Evolutionary conservation across 2,329 filamentous ascomycete species (phyloP).

Genomic region (Colletotrichum lindemuthianum): DNA sequence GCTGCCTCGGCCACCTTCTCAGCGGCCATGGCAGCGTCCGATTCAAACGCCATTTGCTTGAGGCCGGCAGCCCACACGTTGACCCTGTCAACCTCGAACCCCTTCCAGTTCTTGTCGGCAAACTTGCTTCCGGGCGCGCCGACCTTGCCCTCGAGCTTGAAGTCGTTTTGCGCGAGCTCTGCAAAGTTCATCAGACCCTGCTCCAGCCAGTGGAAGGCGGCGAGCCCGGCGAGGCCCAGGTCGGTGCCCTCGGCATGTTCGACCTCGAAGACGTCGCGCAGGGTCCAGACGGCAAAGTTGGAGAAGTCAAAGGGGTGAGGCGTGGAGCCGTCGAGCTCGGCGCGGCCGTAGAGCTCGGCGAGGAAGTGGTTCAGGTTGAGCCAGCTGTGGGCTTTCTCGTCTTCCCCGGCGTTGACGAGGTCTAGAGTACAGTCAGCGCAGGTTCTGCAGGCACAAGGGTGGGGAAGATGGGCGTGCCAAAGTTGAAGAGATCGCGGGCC

Average conservation of each 20-base stretch:
- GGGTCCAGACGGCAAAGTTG: constrained; percentile 42
- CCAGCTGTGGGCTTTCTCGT: constrained; percentile 26
- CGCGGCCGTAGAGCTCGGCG: constrained; percentile 40
- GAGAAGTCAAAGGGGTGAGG: constrained; percentile 40
- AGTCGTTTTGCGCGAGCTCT: constrained; percentile 29
- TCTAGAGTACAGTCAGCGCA: constrained; percentile 22
- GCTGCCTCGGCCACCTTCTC: no score
- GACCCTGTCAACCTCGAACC: constrained; percentile 42
- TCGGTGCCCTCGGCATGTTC: constrained; percentile 8
- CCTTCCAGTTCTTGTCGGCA: constrained; percentile 39
- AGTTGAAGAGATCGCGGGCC: constrained; percentile 42
- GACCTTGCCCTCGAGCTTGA: constrained; percentile 30
- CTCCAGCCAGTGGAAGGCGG: constrained; percentile 38
- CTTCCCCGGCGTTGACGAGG: constrained; percentile 31
- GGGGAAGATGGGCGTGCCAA: constrained; percentile 36
- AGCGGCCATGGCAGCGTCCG: no score
- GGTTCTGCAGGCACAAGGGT: background rate
- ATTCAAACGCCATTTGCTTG: constrained; percentile 26
- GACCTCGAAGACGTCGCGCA: constrained; percentile 43
- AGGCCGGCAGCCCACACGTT: constrained; percentile 37
- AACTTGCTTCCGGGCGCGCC: constrained; percentile 38
- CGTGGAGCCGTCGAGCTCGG: constrained; percentile 1
- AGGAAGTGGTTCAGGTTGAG: constrained; percentile 40
- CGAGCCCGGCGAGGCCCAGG: background rate
- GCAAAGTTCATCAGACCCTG: constrained; percentile 40